Conservation (phyloP, 73 alveolate species). For the Tetrahymena elliotti region DNA sequence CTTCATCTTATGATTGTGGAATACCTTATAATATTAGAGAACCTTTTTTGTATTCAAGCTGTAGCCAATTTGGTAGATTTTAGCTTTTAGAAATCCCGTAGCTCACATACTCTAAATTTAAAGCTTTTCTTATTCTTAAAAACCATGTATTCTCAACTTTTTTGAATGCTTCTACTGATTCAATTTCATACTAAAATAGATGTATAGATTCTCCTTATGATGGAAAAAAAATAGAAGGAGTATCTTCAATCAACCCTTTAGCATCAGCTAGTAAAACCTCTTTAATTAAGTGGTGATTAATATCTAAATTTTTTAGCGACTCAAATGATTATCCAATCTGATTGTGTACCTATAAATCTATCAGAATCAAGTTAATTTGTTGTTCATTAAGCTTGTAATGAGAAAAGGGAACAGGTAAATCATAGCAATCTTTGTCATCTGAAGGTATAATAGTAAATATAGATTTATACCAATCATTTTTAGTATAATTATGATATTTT, state of each 20-base stretch:
- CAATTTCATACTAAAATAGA: not conserved
- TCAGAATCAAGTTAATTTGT: not conserved
- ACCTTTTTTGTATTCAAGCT: not conserved
- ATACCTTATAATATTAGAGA: not conserved
- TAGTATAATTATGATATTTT: not conserved
- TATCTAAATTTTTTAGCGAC: not conserved
- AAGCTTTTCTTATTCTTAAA: not conserved
- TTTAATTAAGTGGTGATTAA: not conserved
- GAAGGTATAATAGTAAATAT: not conserved
- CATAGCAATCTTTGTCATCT: not conserved
- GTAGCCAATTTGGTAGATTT: not conserved
- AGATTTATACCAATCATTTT: not conserved
- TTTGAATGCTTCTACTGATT: not conserved
- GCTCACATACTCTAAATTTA: not conserved
- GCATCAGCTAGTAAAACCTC: not conserved
- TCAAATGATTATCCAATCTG: not conserved
- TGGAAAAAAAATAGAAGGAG: not conserved
- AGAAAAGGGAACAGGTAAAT: not conserved
- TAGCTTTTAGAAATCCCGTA: not conserved
- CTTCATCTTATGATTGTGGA: not conserved
- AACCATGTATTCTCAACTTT: not conserved
- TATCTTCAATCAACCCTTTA: not conserved
- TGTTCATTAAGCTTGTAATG: not conserved
- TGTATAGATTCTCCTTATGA: not conserved
- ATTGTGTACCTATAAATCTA: not conserved